Conservation (phyloP, 1,139 yeast genomes). For the Taphrina pruni region DNA sequence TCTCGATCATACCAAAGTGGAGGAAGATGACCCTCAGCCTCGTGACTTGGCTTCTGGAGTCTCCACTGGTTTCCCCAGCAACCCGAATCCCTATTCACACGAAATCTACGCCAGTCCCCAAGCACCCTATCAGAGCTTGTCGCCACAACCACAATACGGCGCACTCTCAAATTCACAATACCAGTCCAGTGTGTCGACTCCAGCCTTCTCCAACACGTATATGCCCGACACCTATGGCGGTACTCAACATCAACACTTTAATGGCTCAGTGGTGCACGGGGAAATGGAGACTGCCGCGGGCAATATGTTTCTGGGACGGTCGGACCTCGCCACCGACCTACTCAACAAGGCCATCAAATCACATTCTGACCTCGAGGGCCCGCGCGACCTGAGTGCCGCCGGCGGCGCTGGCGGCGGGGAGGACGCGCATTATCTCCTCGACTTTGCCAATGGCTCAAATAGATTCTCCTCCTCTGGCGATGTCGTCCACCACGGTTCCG, state of each 20-base stretch:
- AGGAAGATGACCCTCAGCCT: neutral
- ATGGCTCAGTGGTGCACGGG: neutral
- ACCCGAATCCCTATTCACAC: constrained; percentile 23
- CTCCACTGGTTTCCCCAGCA: neutral
- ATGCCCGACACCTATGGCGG: constrained; percentile 14
- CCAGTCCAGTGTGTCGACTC: constrained; percentile 19
- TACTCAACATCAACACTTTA: constrained; percentile 8
- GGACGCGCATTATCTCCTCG: constrained; percentile 11
- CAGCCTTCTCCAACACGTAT: constrained; percentile 16
- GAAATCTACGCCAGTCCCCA: constrained; percentile 18
- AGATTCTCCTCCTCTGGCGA: neutral
- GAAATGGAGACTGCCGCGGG: constrained; percentile 12
- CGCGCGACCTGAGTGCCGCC: neutral
- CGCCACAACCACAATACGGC: constrained; percentile 25
- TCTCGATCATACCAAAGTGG: constrained; percentile 1
- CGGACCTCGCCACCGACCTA: constrained; percentile 5
- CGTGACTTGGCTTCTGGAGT: neutral
- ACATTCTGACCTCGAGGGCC: constrained; percentile 17
- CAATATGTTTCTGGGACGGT: constrained; percentile 24
- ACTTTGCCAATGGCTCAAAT: constrained; percentile 17
- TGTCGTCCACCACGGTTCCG: neutral
- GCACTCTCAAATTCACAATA: constrained; percentile 13
- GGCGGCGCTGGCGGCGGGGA: neutral
- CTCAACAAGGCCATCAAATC: constrained; percentile 24
- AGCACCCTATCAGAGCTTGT: constrained; percentile 21